These are phyloP conservation scores for Besnoitia besnoiti DNA, from an alignment of 169 alveolate genomes.

Conservation along the genomic window DNA sequence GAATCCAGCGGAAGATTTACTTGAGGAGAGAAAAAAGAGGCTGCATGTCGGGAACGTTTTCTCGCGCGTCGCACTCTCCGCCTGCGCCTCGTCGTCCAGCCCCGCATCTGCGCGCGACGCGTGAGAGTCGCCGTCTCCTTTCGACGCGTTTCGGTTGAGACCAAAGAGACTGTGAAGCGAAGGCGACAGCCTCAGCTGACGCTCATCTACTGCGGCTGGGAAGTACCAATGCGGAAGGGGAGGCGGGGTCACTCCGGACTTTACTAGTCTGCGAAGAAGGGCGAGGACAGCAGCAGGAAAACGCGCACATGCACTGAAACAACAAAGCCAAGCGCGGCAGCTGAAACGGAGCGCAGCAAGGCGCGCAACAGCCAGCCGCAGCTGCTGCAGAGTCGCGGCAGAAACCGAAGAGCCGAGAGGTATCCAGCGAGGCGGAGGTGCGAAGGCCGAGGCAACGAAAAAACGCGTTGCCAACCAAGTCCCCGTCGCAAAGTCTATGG, in stretches of 20 bases:
- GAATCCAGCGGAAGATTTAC: slow-evolving; percentile 16
- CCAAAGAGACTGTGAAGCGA: not conserved
- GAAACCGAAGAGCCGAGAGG: too few species aligned
- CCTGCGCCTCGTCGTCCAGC: not conserved
- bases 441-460: too few species aligned
- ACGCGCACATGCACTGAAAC: too few species aligned
- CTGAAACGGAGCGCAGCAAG: too few species aligned
- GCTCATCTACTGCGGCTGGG: not conserved
- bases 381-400: too few species aligned
- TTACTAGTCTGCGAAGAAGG: not conserved
- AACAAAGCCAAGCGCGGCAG: too few species aligned
- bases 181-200: not conserved
- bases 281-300: not conserved
- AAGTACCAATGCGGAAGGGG: slow-evolving; percentile 22
- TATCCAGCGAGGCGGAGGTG: too few species aligned
- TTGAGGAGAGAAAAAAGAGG: not conserved
- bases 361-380: too few species aligned
- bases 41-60: not conserved
- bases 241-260: not conserved
- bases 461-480: too few species aligned
- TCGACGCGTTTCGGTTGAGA: not conserved
- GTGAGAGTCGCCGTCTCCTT: not conserved
- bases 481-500: too few species aligned
- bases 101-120: too few species aligned
- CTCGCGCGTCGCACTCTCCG: not conserved